A percentile compares a stretch with the other conserved stretches of the same genome.
These are phyloP conservation scores for Stygiomarasmius scandens DNA, from an alignment of 1,284 basidiomycete species.

Conservation along the genomic window DNA sequence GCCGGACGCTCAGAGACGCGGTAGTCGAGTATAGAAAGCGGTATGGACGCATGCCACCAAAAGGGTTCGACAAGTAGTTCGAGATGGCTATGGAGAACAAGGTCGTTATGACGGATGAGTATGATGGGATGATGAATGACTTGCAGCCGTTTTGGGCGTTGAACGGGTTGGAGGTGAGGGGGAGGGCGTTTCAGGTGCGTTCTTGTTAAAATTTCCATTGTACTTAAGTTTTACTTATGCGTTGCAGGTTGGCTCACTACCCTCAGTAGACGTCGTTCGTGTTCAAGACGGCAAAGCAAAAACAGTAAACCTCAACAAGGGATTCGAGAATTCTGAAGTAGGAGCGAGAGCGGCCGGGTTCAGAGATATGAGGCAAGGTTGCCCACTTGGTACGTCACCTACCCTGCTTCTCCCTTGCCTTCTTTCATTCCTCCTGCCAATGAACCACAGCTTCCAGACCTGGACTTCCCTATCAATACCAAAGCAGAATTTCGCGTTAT, in stretches of 20 bases:
- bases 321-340: conserved; percentile 65
- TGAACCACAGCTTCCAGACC: conserved; percentile 78
- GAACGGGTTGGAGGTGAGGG: too few species aligned
- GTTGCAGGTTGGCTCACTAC: conserved; percentile 70
- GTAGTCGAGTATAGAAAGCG: too few species aligned
- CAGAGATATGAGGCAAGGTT: conserved; percentile 68
- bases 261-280: conserved; percentile 81
- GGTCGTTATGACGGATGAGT: conserved; percentile 88
- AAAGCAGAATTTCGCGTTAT: conserved; percentile 91
- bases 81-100: too few species aligned
- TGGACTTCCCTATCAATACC: conserved; percentile 91
- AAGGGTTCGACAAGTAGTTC: too few species aligned
- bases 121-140: conserved; percentile 81
- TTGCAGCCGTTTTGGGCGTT: conserved; percentile 83
- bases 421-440: too few species aligned
- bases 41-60: too few species aligned
- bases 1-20: too few species aligned
- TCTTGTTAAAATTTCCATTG: too few species aligned
- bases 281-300: conserved; percentile 65
- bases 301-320: conserved; percentile 63
- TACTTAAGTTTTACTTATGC: conserved; percentile 40
- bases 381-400: conserved; percentile 51
- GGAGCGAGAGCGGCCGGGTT: conserved; percentile 81
- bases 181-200: too few species aligned
- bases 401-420: too few species aligned